These are phyloP conservation scores for Populus tremula DNA, from an alignment of 345 rosid genomes.

Conservation along the genomic window DNA sequence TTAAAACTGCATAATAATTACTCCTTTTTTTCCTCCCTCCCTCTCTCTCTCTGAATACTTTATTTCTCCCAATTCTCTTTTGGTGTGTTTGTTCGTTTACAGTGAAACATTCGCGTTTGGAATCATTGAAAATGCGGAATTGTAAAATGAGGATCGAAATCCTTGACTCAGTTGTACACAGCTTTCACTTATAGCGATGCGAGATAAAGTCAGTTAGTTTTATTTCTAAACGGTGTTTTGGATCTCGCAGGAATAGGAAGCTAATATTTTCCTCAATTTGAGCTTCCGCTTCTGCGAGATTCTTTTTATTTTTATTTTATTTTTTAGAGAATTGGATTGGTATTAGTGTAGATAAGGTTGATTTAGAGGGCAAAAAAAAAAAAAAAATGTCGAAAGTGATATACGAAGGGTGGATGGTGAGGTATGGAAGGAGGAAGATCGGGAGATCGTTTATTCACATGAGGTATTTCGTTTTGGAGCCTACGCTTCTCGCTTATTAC, in stretches of 20 bases:
- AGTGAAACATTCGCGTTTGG: constrained; percentile 19
- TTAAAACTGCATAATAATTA: neutral
- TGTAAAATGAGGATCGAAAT: constrained; percentile 22
- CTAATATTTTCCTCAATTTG: constrained; percentile 12
- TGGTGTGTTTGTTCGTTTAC: neutral
- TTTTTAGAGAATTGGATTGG: neutral
- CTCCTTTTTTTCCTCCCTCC: neutral
- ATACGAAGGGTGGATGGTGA: constrained; percentile 99
- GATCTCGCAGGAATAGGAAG: constrained; percentile 20
- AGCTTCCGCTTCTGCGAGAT: constrained; percentile 45
- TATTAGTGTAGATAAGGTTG: neutral
- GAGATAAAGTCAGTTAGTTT: constrained; percentile 11
- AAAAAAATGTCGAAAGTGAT: constrained; percentile 67
- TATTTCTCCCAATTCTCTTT: neutral
- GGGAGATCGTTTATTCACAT: constrained; percentile 93
- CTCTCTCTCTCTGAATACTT: neutral
- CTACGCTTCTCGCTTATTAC: constrained; percentile 92
- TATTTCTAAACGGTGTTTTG: neutral
- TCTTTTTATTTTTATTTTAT: neutral
- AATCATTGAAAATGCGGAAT: constrained; percentile 12
- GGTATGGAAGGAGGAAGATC: constrained; percentile 97
- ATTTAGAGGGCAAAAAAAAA: neutral
- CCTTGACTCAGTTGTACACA: constrained; percentile 5
- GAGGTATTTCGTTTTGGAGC: constrained; percentile 92
- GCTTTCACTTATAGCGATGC: constrained; percentile 19